Base-by-base conservation (phyloP, 768 basidiomycete species). In the Naganishia kalamii region DNA sequence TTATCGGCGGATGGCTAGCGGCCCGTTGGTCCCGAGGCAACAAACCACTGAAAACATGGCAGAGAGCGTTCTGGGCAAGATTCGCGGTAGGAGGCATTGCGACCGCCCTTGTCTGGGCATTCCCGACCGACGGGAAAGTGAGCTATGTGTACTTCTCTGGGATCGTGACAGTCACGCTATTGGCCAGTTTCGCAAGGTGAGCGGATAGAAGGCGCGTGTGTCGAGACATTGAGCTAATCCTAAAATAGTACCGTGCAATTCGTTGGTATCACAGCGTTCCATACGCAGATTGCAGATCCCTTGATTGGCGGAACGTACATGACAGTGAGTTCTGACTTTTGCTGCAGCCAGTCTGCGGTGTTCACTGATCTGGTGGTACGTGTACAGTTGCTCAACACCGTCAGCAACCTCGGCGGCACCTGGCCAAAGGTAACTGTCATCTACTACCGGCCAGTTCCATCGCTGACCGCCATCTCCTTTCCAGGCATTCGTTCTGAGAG, bases 291-390 rank as follows among this genome's bases (percentile, higher is more conserved):
- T 40, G 92, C 96, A 0, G 96, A 99, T 74, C 96, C 96, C 0
- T 74, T 96, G 13, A 96, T 99, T 60, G 96, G 96, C 30, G 96
- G 96, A 57, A 99, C 96, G 0, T 99, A 99, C 78, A 99, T 99
- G 96, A 99, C 96, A 13, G 93, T 92, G 72, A 68, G 86, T 79
- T 5, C 41, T 15, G 32, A 0, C 32, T 57, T 32, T 60, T 32
- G 8, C 43, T 8, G 17, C 17, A 7, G 68, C 30, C 50, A 23
- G n/a, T 50, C 70, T 50, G 71, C 62, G 61, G 46, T 19, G 23
- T 50, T 47, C 17, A 41, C 21, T 12, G 37, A 35, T 17, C 21
- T 49, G 33, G 44, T 63, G 10, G 10, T 27, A 3, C 35, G 32
- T 12, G 11, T 47, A 7, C 71, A 97, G 91, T 81, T 99, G 13